These are phyloP conservation scores for Carex arenaria DNA, from an alignment of 202 grass and related monocot species.

Conservation along the genomic window DNA sequence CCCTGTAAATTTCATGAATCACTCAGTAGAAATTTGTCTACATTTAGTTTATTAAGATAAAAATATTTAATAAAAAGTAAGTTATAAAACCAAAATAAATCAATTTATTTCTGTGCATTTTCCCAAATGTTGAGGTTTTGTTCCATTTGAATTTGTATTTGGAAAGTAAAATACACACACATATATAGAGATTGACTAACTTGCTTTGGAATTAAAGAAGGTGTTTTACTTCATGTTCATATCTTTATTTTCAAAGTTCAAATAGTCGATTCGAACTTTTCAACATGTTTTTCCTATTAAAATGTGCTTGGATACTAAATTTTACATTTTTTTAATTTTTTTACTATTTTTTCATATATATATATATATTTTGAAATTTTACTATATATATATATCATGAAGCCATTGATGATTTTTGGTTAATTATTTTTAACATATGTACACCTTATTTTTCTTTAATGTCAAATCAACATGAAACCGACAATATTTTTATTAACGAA, in stretches of 20 bases:
- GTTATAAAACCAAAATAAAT: neutral
- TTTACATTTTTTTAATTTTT: no score
- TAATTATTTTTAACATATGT: neutral
- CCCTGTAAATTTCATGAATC: neutral
- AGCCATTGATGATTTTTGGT: neutral
- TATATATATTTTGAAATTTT: no score
- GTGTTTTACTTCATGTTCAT: no score
- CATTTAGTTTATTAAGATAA: neutral
- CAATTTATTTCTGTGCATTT: neutral
- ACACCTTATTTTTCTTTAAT: neutral
- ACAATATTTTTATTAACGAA: neutral
- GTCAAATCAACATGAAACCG: neutral
- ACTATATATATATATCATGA: neutral
- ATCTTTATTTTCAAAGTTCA: no score
- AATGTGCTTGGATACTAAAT: no score
- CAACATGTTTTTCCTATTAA: no score
- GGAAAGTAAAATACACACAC: neutral
- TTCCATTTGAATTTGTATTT: neutral
- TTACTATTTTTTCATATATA: no score
- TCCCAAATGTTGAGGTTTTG: neutral
- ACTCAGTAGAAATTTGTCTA: neutral
- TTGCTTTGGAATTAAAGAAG: no score
- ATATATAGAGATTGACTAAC: no score
- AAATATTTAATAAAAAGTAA: neutral
- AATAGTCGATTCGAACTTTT: no score